Percentiles rank a stretch among this genome's conserved stretches.
These are phyloP conservation scores for Cylindrotheca closterium DNA, from an alignment of 108 stramenopile genomes.

Conservation along the genomic window DNA sequence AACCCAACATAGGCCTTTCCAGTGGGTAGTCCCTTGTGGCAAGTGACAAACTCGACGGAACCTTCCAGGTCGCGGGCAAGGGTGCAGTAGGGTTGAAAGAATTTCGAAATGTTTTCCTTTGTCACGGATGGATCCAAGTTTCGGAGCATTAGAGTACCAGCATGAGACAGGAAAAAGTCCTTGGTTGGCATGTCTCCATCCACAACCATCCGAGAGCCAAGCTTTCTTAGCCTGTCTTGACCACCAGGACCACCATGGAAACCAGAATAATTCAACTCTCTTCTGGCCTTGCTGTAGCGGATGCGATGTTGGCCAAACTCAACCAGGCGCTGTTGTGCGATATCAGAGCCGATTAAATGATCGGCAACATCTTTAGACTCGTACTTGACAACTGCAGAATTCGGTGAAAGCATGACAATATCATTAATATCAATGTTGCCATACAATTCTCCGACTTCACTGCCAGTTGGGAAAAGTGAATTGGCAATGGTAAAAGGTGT, in stretches of 20 bases:
- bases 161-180: conserved; percentile 71
- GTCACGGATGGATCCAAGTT: conserved; percentile 64
- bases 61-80: conserved; percentile 64
- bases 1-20: conserved; percentile 83
- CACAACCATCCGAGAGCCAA: conserved; percentile 53
- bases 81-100: conserved; percentile 71
- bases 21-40: conserved; percentile 59
- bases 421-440: conserved; percentile 49
- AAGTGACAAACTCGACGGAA: conserved; percentile 77
- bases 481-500: conserved; percentile 45
- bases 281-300: conserved; percentile 66
- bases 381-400: conserved; percentile 59
- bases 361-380: conserved; percentile 64
- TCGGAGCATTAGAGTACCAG: conserved; percentile 59
- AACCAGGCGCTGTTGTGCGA: conserved; percentile 46
- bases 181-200: conserved; percentile 82
- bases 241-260: conserved; percentile 35
- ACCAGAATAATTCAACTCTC: conserved; percentile 61
- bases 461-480: conserved; percentile 54
- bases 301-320: conserved; percentile 57
- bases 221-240: conserved; percentile 44
- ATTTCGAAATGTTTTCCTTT: conserved; percentile 57
- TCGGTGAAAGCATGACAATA: conserved; percentile 56
- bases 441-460: conserved; percentile 58
- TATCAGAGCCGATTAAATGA: conserved; percentile 46